Base-by-base conservation (phyloP, 192 early-diverging fungal genomes). In the Umbelopsis sp. region DNA sequence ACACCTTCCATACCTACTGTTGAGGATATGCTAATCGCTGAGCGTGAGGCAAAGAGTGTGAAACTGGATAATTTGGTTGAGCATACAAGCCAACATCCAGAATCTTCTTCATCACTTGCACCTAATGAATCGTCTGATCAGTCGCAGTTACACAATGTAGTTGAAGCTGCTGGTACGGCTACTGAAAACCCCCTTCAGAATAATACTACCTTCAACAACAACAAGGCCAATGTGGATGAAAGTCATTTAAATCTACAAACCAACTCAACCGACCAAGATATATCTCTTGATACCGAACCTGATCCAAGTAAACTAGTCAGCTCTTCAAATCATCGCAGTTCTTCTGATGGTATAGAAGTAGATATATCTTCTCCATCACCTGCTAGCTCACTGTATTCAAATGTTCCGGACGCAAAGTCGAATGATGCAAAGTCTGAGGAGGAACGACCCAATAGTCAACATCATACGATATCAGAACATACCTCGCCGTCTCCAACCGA, bases 41-140 rank as follows among this genome's bases (percentile, higher is more conserved):
- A 62, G 31, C 26, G 56, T 34, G 56, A 62, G 29, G 56, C 56
- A 14, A 62, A 34, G 56, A 62, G 56, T 62, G 11, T 62, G 26
- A 62, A 62, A 32, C 14, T 62, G 8, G 56, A 62, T n/a, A 34
- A 34, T 20, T 20, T 62, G 9, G 56, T 10, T 32, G 54, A 59
- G 31, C 54, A 59, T 1, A 11, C 6, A 17, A 49, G n/a, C 20
- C 4, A 4, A 17, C 0, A 49, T n/a, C 17, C 16, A 17, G 47
- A 49, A 16, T 17, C 16, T n/a, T 17, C 47, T 0, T 16, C 47
- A 21, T 49, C 47, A 1, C 56, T 12, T 8, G 0, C 29, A 29
- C 14, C 56, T 5, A 0, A 26, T 34, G 56, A 34, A 12, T 14
- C 56, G 16, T 32, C 31, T 2, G 3, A 34, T 21, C 47, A 49